These are phyloP conservation scores for Pyrrhoderma noxium DNA, from an alignment of 1,284 basidiomycete genomes.

Conservation along the genomic window DNA sequence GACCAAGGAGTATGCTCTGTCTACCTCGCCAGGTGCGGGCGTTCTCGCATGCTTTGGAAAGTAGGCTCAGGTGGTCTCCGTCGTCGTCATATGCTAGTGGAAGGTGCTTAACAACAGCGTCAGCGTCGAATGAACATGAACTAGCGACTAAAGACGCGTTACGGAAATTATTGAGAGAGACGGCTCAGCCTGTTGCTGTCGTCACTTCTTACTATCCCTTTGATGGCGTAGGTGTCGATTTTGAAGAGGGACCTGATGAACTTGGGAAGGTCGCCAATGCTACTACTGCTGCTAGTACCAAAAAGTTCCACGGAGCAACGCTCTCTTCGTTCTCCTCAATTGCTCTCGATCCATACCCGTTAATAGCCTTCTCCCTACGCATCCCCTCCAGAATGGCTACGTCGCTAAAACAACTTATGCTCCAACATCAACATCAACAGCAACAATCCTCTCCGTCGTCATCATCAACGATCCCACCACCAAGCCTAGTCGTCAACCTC, in stretches of 20 bases:
- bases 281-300: neutral
- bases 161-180: conserved; percentile 42
- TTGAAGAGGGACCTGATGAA: no score
- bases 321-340: conserved; percentile 91
- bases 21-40: conserved; percentile 3
- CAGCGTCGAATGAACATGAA: no score
- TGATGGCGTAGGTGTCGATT: conserved; percentile 11
- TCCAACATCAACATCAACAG: neutral
- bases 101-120: no score
- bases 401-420: conserved; percentile 36
- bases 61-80: neutral
- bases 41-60: no score
- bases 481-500: conserved; percentile 57
- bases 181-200: conserved; percentile 58
- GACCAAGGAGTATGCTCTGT: conserved; percentile 1
- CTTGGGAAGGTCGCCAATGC: conserved; percentile 7
- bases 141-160: conserved; percentile 22
- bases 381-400: conserved; percentile 83
- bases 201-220: conserved; percentile 41
- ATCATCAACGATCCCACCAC: neutral
- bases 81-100: neutral
- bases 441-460: conserved; percentile 16
- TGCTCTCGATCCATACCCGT: conserved; percentile 77
- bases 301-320: conserved; percentile 74
- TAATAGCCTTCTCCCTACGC: conserved; percentile 82